These are phyloP conservation scores for Penicillium freii DNA, from an alignment of 2,329 filamentous ascomycete species.

Conservation along the genomic window DNA sequence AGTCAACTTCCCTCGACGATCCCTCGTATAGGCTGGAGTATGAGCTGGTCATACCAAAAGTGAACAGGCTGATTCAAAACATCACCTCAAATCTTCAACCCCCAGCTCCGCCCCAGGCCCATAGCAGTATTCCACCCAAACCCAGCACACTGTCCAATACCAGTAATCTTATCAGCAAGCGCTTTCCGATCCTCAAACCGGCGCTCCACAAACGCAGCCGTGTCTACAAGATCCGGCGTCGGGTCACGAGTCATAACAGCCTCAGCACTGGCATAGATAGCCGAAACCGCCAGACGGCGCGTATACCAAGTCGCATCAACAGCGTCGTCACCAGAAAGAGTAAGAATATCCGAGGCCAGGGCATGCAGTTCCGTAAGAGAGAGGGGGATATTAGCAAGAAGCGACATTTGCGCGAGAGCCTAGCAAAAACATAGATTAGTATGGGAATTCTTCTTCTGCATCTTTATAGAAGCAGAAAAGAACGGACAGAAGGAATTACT, in stretches of 20 bases:
- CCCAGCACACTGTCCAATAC: slow-evolving; percentile 72
- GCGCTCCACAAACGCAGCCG: slow-evolving; percentile 73
- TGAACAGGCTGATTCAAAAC: background rate
- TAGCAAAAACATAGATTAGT: slow-evolving; percentile 35
- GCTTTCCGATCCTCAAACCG: slow-evolving; percentile 68
- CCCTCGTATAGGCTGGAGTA: background rate
- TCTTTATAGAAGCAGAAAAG: background rate
- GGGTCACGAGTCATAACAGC: slow-evolving; percentile 91
- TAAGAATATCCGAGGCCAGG: slow-evolving; percentile 90
- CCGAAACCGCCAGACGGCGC: slow-evolving; percentile 61
- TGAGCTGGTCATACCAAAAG: background rate
- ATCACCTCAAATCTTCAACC: slow-evolving; percentile 66
- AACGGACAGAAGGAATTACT: slow-evolving; percentile 29
- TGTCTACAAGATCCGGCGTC: slow-evolving; percentile 70
- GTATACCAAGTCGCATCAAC: slow-evolving; percentile 90
- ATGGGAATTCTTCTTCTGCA: background rate
- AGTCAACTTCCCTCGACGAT: background rate
- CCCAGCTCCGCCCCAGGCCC: slow-evolving; percentile 85
- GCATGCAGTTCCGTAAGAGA: slow-evolving; percentile 76
- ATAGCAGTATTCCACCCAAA: slow-evolving; percentile 75
- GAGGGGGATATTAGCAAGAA: slow-evolving; percentile 71
- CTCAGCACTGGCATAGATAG: slow-evolving; percentile 75
- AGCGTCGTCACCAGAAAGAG: slow-evolving; percentile 74
- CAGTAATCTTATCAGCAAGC: slow-evolving; percentile 61
- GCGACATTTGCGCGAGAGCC: slow-evolving; percentile 88